phyloP scores from a whole-genome alignment of 2,329 filamentous ascomycete genomes.

The Stemphylium vesicarium region DNA sequence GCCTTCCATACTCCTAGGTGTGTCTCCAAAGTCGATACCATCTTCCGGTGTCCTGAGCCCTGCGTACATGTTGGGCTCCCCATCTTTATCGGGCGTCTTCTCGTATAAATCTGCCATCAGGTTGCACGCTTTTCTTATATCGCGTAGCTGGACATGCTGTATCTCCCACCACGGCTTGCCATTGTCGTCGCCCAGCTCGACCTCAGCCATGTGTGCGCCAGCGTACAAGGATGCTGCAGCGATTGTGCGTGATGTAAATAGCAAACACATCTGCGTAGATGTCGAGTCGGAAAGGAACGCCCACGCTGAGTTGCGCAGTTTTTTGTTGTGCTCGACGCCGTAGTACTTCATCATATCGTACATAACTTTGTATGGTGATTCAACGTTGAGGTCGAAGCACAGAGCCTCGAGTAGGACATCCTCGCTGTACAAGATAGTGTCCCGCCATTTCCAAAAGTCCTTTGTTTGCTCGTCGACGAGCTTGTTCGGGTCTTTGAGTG shows the following conservation, averaged over 20 bases:
- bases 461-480: constrained; percentile 96
- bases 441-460: constrained; percentile 97
- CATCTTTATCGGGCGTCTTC: constrained; percentile 47
- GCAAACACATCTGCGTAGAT: constrained; percentile 81
- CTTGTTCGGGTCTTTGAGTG: constrained; percentile 90
- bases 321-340: constrained; percentile 77
- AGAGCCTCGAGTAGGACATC: constrained; percentile 89
- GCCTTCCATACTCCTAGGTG: constrained; percentile 37
- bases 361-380: constrained; percentile 84
- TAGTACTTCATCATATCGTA: constrained; percentile 80
- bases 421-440: constrained; percentile 90
- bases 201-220: constrained; percentile 74
- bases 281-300: constrained; percentile 91
- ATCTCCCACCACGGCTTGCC: constrained; percentile 88
- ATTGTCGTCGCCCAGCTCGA: constrained; percentile 74
- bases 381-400: constrained; percentile 91
- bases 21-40: constrained; percentile 43
- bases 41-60: constrained; percentile 51
- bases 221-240: constrained; percentile 88
- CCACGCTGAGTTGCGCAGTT: constrained; percentile 85
- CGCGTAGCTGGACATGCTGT: constrained; percentile 72
- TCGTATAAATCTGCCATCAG: constrained; percentile 69
- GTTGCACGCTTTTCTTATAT: constrained; percentile 75
- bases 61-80: constrained; percentile 55
- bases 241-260: constrained; percentile 79